Percentiles rank a stretch among this genome's conserved stretches.
Evolutionary conservation across 2,329 filamentous ascomycete genomes (phyloP).

Genomic region (Fusarium sp.): DNA sequence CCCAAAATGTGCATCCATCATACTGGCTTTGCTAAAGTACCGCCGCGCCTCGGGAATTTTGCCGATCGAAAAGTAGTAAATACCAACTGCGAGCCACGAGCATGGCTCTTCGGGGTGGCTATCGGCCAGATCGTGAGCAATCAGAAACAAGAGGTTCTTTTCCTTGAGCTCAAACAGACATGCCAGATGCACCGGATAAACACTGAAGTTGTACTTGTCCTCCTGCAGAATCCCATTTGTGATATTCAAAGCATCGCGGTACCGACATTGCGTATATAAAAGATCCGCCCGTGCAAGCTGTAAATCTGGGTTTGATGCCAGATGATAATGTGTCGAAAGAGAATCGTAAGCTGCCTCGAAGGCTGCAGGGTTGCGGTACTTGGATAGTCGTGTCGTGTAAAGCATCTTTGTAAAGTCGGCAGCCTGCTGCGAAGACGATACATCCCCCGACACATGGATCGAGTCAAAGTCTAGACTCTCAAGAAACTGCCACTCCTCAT

Average conservation of each 20-base stretch:
- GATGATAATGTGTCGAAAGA: conserved; percentile 91
- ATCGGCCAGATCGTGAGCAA: conserved; percentile 93
- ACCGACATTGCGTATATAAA: conserved; percentile 93
- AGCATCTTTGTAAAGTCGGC: conserved; percentile 95
- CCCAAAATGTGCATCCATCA: conserved; percentile 98
- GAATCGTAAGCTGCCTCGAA: conserved; percentile 90
- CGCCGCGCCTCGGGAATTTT: conserved; percentile 93
- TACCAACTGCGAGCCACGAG: conserved; percentile 93
- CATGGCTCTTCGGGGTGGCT: conserved; percentile 91
- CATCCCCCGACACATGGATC: conserved; percentile 74
- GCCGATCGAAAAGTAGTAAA: conserved; percentile 91
- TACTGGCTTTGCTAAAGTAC: conserved; percentile 96
- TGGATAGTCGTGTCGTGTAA: conserved; percentile 94
- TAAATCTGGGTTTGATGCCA: conserved; percentile 88
- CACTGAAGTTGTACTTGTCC: conserved; percentile 89
- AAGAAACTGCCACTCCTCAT: conserved; percentile 91
- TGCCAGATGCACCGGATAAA: conserved; percentile 91
- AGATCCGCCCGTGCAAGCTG: conserved; percentile 90
- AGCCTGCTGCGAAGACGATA: conserved; percentile 82
- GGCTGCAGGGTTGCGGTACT: conserved; percentile 88
- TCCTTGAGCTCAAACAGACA: conserved; percentile 88
- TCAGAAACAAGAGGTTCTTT: conserved; percentile 89
- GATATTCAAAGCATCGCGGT: conserved; percentile 85
- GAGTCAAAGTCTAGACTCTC: conserved; percentile 91
- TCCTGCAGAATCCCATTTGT: conserved; percentile 85